phyloP scores from a whole-genome alignment of 169 alveolate genomes.

The Eimeria falciformis region DNA sequence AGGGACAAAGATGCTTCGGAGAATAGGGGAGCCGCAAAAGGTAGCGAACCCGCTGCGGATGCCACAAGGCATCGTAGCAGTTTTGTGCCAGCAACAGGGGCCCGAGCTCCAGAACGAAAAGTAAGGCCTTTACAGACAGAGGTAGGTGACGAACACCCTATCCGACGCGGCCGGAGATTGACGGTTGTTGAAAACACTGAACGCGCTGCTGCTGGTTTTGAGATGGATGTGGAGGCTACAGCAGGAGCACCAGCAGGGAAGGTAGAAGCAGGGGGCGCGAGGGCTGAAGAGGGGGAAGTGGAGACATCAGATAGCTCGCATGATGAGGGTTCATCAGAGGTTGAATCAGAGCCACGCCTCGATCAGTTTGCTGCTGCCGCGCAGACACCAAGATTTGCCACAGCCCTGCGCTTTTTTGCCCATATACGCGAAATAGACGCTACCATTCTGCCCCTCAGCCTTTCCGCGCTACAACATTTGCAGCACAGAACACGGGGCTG shows the following conservation, averaged over 20 bases:
- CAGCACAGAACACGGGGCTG: slow-evolving; percentile 53
- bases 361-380: slow-evolving; percentile 70
- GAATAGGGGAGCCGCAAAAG: neutral
- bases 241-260: neutral
- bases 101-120: neutral
- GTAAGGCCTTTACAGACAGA: neutral
- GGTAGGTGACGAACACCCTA: neutral
- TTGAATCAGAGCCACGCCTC: slow-evolving; percentile 38
- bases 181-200: slow-evolving; percentile 1
- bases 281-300: slow-evolving; percentile 21
- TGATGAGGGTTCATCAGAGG: slow-evolving; percentile 54
- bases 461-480: slow-evolving; percentile 52
- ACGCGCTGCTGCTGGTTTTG: slow-evolving; percentile 7
- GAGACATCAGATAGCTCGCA: slow-evolving; percentile 42
- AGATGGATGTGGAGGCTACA: neutral
- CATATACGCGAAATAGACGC: slow-evolving; percentile 38
- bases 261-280: neutral
- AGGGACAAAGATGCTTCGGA: slow-evolving; percentile 11
- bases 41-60: neutral
- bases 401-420: slow-evolving; percentile 40
- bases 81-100: slow-evolving; percentile 9
- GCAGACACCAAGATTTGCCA: slow-evolving; percentile 65
- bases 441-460: slow-evolving; percentile 41
- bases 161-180: slow-evolving; percentile 13
- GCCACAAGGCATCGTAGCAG: neutral